Evolutionary conservation across 2,329 filamentous ascomycete species (phyloP).

Genomic region (Arthrobotrys musiformis): DNA sequence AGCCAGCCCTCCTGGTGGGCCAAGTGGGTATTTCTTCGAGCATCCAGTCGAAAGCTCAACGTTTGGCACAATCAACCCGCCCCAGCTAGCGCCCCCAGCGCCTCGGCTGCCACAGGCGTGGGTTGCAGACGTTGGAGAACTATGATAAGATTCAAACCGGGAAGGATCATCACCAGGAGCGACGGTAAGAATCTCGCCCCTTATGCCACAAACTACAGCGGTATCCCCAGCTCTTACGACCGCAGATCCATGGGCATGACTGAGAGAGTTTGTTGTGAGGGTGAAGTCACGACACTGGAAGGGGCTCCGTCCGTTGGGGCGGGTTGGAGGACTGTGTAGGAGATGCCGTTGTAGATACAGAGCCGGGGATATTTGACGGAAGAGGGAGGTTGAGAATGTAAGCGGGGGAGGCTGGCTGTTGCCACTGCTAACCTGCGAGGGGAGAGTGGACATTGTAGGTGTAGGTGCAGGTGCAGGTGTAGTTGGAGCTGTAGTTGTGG

Average conservation of each 20-base stretch:
- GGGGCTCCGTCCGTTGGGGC: constrained; percentile 83
- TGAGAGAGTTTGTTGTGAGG: constrained; percentile 83
- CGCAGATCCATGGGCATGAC: constrained; percentile 88
- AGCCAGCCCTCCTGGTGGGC: constrained; percentile 73
- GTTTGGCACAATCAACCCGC: constrained; percentile 86
- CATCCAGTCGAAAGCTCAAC: constrained; percentile 91
- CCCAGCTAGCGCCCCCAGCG: constrained; percentile 65
- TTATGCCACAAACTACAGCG: constrained; percentile 91
- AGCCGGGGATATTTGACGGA: constrained; percentile 88
- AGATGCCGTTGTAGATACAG: constrained; percentile 92
- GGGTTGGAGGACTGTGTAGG: constrained; percentile 69
- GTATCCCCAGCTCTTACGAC: constrained; percentile 90
- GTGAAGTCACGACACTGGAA: constrained; percentile 76
- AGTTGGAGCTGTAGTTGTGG: no score
- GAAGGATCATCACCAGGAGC: constrained; percentile 73
- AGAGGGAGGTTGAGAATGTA: constrained; percentile 73
- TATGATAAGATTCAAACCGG: constrained; percentile 54
- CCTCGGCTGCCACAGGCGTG: constrained; percentile 57
- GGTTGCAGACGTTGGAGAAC: constrained; percentile 61
- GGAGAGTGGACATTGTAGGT: not conserved
- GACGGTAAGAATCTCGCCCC: constrained; percentile 82
- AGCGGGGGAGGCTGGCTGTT: constrained; percentile 31
- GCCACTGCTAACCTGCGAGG: not conserved
- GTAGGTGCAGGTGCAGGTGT: not conserved
- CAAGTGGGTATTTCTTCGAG: constrained; percentile 84